Percentiles rank a stretch among this genome's conserved stretches.
Conservation (phyloP, 306 rosid species). For the Cucurbita ficifolia region DNA sequence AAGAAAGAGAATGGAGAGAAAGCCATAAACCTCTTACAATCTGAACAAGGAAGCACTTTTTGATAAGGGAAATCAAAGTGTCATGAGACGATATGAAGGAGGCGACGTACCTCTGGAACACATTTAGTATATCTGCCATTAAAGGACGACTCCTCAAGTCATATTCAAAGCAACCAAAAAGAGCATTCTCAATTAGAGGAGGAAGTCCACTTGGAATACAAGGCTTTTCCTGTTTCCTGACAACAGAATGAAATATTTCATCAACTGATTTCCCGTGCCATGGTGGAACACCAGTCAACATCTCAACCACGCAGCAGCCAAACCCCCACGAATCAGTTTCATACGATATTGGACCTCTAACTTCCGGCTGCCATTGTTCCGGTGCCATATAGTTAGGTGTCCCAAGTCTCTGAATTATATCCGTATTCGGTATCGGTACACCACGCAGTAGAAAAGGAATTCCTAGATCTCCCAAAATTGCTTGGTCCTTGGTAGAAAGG, state of each 20-base stretch:
- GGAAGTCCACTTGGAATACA: slow-evolving; percentile 73
- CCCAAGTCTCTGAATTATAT: slow-evolving; percentile 59
- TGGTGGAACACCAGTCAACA: slow-evolving; percentile 78
- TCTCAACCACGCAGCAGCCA: slow-evolving; percentile 76
- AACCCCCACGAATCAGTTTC: slow-evolving; percentile 95
- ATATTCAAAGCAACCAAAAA: slow-evolving; percentile 78
- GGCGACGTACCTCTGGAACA: slow-evolving; percentile 49
- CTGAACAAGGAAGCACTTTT: background rate
- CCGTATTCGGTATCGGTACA: slow-evolving; percentile 37
- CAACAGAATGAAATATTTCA: slow-evolving; percentile 45
- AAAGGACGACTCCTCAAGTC: slow-evolving; percentile 82
- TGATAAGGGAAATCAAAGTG: background rate
- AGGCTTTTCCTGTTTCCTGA: slow-evolving; percentile 66
- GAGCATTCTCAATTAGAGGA: slow-evolving; percentile 52
- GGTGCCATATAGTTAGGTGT: slow-evolving; percentile 96
- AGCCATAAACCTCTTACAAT: background rate
- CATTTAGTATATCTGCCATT: slow-evolving; percentile 45
- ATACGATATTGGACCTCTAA: slow-evolving; percentile 72
- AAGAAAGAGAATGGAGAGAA: background rate
- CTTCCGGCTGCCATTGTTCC: slow-evolving; percentile 87
- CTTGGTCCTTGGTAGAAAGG: slow-evolving; percentile 53
- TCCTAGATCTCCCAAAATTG: slow-evolving; percentile 75
- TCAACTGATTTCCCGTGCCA: slow-evolving; percentile 63
- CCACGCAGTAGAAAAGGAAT: slow-evolving; percentile 63
- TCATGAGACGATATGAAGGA: background rate